These are phyloP conservation scores for Narthecium ossifragum DNA, from an alignment of 106 monocot genomes.

Conservation along the genomic window DNA sequence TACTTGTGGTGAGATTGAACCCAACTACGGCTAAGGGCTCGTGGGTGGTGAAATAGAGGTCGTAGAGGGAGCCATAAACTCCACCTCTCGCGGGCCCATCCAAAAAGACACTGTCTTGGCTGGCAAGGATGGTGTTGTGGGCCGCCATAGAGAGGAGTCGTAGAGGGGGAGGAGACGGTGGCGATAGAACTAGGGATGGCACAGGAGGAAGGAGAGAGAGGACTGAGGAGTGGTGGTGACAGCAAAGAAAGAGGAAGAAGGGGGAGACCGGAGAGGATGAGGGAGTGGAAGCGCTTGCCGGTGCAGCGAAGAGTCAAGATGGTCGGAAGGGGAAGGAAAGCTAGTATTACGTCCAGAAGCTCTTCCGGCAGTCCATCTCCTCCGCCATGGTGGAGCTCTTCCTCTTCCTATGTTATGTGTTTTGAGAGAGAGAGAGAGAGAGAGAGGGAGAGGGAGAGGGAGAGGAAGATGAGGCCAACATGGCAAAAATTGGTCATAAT, in stretches of 20 bases:
- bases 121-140: neutral
- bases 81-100: no score
- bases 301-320: neutral
- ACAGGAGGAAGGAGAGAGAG: slow-evolving; percentile 3
- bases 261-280: neutral
- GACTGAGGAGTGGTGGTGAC: neutral
- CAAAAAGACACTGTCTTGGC: slow-evolving; percentile 17
- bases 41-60: slow-evolving; percentile 26
- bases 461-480: no score
- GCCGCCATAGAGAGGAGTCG: slow-evolving; percentile 13
- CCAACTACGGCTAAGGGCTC: slow-evolving; percentile 34
- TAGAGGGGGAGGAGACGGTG: slow-evolving; percentile 36
- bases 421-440: no score
- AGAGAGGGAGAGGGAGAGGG: no score
- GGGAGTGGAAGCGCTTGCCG: neutral
- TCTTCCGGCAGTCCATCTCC: slow-evolving; percentile 1
- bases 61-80: no score
- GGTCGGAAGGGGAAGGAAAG: neutral
- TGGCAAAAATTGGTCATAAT: no score
- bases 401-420: no score
- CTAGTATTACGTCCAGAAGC: neutral
- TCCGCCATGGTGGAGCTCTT: no score
- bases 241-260: slow-evolving; percentile 6
- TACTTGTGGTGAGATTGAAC: slow-evolving; percentile 12
- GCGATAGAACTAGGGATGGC: slow-evolving; percentile 4